These are phyloP conservation scores for Jatropha podagrica DNA, from an alignment of 441 rosid species.

Conservation along the genomic window DNA sequence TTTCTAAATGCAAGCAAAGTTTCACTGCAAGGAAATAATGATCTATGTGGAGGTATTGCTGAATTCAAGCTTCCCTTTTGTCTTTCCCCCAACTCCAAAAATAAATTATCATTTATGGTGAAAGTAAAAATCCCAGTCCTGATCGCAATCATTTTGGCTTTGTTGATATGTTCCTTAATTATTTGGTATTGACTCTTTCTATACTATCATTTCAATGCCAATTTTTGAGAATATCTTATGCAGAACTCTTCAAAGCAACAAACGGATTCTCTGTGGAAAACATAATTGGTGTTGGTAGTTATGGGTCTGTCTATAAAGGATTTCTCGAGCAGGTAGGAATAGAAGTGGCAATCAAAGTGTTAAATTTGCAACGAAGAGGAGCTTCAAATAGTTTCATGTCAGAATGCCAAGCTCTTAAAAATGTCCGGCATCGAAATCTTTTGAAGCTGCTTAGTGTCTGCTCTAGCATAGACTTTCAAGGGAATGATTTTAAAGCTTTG, in stretches of 20 bases:
- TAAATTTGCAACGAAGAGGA: neutral
- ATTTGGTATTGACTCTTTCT: neutral
- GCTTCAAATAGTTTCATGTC: neutral
- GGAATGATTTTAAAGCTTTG: neutral
- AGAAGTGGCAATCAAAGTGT: neutral
- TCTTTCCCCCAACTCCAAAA: neutral
- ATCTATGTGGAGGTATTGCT: constrained; percentile 34
- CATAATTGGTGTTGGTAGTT: neutral
- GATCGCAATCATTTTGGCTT: neutral
- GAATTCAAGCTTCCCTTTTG: constrained; percentile 23
- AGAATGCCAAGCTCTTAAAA: neutral
- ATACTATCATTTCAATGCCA: neutral
- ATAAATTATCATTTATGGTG: neutral
- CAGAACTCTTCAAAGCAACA: neutral
- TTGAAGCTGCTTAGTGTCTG: neutral
- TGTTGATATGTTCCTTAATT: too few species aligned
- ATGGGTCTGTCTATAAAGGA: neutral
- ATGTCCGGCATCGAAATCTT: neutral
- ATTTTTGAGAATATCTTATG: neutral
- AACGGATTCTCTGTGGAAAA: neutral
- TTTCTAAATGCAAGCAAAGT: constrained; percentile 28
- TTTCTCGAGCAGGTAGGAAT: neutral
- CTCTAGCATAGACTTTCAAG: neutral
- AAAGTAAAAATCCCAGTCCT: constrained; percentile 1
- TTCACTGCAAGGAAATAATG: constrained; percentile 20